Evolutionary conservation across 2,329 filamentous ascomycete species (phyloP).

Genomic region (Microdochium bolleyi): DNA sequence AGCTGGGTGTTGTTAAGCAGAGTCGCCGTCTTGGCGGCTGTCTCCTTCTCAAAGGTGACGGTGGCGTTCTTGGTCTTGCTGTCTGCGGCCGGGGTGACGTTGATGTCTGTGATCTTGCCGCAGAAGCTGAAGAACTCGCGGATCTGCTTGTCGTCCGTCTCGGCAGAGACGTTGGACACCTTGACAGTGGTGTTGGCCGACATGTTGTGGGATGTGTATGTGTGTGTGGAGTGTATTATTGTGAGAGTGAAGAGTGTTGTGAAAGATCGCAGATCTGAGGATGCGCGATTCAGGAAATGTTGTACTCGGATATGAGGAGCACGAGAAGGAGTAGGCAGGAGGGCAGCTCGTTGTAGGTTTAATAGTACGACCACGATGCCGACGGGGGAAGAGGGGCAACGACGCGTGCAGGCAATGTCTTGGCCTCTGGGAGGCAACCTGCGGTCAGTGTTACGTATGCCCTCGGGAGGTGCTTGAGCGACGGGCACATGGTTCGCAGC

Average conservation of each 20-base stretch:
- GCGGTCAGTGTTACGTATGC: too few species aligned
- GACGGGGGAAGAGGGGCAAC: too few species aligned
- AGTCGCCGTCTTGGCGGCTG: conserved; percentile 91
- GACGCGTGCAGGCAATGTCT: too few species aligned
- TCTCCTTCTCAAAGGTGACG: conserved; percentile 96
- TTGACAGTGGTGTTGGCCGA: conserved; percentile 60
- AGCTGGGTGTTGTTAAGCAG: conserved; percentile 96
- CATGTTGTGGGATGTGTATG: conserved; percentile 31
- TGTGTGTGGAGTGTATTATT: conserved; percentile 2
- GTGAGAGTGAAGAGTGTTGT: background rate
- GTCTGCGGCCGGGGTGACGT: conserved; percentile 53
- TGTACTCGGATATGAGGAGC: too few species aligned
- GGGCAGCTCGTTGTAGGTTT: too few species aligned
- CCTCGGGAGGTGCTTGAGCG: too few species aligned
- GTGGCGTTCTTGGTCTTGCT: conserved; percentile 72
- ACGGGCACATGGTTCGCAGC: too few species aligned
- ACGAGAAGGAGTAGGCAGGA: too few species aligned
- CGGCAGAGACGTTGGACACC: conserved; percentile 78
- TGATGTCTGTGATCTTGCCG: conserved; percentile 83
- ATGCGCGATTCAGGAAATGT: too few species aligned
- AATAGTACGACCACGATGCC: too few species aligned
- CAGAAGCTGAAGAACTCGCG: conserved; percentile 97
- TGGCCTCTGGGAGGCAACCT: too few species aligned
- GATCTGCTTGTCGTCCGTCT: conserved; percentile 85
- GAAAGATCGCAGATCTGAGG: background rate